Percentiles rank a stretch among this genome's conserved stretches.
Conservation (phyloP, 352 stramenopile species). For the Phytophthora cajani region DNA sequence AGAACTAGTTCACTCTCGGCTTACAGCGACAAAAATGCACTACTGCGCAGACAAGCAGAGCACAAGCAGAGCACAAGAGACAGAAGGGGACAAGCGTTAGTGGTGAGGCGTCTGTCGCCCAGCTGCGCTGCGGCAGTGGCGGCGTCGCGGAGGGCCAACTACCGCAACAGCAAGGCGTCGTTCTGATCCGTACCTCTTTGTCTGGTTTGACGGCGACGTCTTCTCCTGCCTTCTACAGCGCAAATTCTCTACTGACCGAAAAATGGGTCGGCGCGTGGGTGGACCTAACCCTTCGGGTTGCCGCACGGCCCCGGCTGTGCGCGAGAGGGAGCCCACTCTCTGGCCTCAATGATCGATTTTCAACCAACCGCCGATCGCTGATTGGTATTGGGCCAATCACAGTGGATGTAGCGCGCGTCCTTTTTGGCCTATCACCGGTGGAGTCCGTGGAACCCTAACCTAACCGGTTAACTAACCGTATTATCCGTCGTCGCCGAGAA, state of each 20-base stretch:
- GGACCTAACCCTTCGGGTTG: constrained; percentile 10
- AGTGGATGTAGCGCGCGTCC: neutral
- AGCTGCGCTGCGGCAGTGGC: constrained; percentile 1
- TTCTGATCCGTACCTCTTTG: constrained; percentile 28
- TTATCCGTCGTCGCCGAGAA: constrained; percentile 20
- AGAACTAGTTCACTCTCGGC: constrained; percentile 30
- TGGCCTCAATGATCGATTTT: constrained; percentile 12
- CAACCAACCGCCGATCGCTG: constrained; percentile 7
- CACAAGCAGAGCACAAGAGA: neutral
- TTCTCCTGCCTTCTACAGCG: constrained; percentile 23
- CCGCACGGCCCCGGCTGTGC: constrained; percentile 19
- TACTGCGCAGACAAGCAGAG: constrained; percentile 19
- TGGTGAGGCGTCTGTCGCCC: neutral
- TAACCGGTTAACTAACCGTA: constrained; percentile 20
- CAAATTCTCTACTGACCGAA: constrained; percentile 51
- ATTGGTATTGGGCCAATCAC: neutral
- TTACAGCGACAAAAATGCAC: constrained; percentile 34
- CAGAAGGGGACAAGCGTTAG: neutral
- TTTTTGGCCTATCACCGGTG: neutral
- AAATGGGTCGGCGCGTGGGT: neutral
- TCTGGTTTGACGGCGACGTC: constrained; percentile 10
- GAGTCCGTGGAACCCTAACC: constrained; percentile 23
- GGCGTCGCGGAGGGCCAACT: neutral
- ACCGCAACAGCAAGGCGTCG: neutral
- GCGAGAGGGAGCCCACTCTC: constrained; percentile 17